phyloP scores from a whole-genome alignment of 805 yeast species.

The Zygotorulaspora danielsina region DNA sequence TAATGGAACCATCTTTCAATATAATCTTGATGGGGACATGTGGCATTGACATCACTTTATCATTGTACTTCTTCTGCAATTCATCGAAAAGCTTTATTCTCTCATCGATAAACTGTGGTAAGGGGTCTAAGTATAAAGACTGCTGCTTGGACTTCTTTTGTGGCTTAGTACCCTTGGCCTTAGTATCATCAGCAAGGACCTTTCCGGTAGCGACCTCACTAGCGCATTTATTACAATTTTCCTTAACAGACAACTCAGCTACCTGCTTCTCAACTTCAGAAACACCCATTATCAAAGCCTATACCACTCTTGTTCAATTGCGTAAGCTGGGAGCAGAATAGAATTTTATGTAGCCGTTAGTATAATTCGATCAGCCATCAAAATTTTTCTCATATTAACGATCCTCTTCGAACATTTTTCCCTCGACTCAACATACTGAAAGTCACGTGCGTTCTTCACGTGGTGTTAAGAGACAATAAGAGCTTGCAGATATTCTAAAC shows the following conservation, averaged over 20 bases:
- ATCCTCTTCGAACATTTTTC: background rate
- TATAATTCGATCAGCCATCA: background rate
- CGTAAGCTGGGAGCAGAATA: background rate
- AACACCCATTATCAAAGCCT: constrained; percentile 15
- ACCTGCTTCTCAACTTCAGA: constrained; percentile 38
- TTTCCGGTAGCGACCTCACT: constrained; percentile 1
- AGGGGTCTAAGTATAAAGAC: constrained; percentile 58
- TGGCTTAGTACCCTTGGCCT: constrained; percentile 25
- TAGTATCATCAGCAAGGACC: constrained; percentile 7
- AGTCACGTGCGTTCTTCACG: background rate
- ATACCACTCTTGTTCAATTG: background rate
- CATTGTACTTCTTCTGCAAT: constrained; percentile 74
- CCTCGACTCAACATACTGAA: background rate
- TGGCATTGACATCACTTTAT: constrained; percentile 56
- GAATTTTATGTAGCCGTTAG: background rate
- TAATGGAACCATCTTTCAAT: constrained; percentile 77
- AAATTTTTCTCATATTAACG: background rate
- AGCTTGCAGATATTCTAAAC: no score
- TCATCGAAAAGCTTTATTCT: constrained; percentile 77
- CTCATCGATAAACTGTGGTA: constrained; percentile 77
- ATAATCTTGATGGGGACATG: constrained; percentile 70
- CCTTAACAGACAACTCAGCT: constrained; percentile 39
- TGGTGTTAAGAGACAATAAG: background rate
- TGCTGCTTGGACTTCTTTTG: constrained; percentile 43
- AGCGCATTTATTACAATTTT: constrained; percentile 18